Evolutionary conservation across 352 stramenopile genomes (phyloP).

Genomic region (Lagenidium giganteum): DNA sequence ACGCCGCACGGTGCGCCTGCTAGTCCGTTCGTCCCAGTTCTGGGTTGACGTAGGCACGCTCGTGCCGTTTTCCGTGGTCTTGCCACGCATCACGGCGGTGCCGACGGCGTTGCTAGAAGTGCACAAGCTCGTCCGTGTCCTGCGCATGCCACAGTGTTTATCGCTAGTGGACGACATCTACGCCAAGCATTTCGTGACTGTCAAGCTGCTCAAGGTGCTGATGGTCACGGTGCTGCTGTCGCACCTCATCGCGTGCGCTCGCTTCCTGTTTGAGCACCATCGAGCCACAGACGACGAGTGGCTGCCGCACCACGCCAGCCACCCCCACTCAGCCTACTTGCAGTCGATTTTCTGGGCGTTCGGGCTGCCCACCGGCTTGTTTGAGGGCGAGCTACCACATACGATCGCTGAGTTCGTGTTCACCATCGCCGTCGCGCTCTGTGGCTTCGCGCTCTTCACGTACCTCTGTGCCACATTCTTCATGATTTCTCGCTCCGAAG

Average conservation of each 20-base stretch:
- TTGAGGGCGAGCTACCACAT: slow-evolving; percentile 63
- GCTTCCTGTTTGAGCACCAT: slow-evolving; percentile 44
- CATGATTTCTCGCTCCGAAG: slow-evolving; percentile 76
- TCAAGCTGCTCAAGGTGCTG: slow-evolving; percentile 33
- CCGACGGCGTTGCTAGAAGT: slow-evolving; percentile 18
- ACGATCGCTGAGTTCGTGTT: slow-evolving; percentile 52
- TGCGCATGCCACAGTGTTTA: slow-evolving; percentile 38
- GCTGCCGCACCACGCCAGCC: slow-evolving; percentile 25
- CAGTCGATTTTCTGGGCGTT: slow-evolving; percentile 66
- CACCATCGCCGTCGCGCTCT: slow-evolving; percentile 49
- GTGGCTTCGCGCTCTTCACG: slow-evolving; percentile 69
- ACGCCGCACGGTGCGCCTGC: too few species aligned
- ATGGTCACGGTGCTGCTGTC: slow-evolving; percentile 43
- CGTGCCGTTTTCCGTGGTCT: slow-evolving; percentile 26
- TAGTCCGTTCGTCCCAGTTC: too few species aligned
- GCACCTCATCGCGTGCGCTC: slow-evolving; percentile 50
- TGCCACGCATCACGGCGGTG: slow-evolving; percentile 5
- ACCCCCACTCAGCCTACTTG: slow-evolving; percentile 33
- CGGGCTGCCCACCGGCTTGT: slow-evolving; percentile 56
- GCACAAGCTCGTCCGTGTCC: slow-evolving; percentile 41
- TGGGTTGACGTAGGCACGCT: slow-evolving; percentile 52
- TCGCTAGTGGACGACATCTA: slow-evolving; percentile 54
- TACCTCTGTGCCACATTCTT: slow-evolving; percentile 74
- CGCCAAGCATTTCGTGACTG: slow-evolving; percentile 47
- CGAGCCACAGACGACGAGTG: slow-evolving; percentile 35